These are phyloP conservation scores for Helminthosporium solani DNA, from an alignment of 2,329 filamentous ascomycete genomes.

Conservation along the genomic window DNA sequence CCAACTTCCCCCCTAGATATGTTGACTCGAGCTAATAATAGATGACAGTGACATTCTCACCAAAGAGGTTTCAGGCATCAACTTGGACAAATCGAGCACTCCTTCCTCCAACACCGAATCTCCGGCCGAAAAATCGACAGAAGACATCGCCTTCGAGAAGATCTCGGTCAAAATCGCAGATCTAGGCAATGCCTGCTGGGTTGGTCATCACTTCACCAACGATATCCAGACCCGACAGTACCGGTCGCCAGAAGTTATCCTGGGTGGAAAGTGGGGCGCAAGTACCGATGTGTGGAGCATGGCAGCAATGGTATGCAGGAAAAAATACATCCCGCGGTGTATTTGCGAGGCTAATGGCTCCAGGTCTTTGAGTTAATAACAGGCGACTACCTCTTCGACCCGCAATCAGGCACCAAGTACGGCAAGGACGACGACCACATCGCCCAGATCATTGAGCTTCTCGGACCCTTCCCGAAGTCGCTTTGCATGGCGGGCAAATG, in stretches of 20 bases:
- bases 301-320: conserved; percentile 83
- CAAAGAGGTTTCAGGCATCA: conserved; percentile 91
- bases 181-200: conserved; percentile 97
- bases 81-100: conserved; percentile 68
- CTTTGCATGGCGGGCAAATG: conserved; percentile 92
- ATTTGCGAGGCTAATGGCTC: conserved; percentile 11
- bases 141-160: conserved; percentile 66
- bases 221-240: conserved; percentile 99
- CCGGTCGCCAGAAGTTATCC: conserved; percentile 92
- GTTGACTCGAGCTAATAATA: conserved; percentile 2
- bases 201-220: conserved; percentile 98
- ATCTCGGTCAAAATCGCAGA: conserved; percentile 99
- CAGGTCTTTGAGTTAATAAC: conserved; percentile 97
- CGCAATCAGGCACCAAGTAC: conserved; percentile 97
- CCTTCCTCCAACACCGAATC: conserved; percentile 52
- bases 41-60: conserved; percentile 74
- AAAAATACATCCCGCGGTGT: neutral
- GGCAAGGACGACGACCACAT: conserved; percentile 99
- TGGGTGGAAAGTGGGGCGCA: conserved; percentile 98
- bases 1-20: neutral
- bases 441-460: conserved; percentile 95
- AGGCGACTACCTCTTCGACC: conserved; percentile 97
- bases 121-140: conserved; percentile 60
- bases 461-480: conserved; percentile 89
- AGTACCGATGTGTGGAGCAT: conserved; percentile 99